phyloP scores from a whole-genome alignment of 495 filamentous ascomycete genomes.

The Penicillium waksmanii region DNA sequence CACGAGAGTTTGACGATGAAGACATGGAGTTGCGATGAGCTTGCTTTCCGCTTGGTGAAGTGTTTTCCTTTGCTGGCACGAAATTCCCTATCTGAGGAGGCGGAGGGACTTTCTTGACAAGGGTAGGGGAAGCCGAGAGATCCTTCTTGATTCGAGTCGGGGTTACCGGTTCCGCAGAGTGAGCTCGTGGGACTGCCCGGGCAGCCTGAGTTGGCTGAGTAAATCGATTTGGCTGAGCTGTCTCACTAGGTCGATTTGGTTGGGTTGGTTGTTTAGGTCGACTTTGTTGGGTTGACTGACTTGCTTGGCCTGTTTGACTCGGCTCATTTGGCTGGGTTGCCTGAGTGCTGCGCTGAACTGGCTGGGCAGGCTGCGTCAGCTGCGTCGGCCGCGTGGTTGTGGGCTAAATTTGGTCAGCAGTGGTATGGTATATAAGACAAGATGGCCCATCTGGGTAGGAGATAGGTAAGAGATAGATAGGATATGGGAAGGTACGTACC shows the following conservation, averaged over 20 bases:
- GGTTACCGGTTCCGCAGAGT: background rate
- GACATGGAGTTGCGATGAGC: background rate
- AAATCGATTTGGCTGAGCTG: background rate
- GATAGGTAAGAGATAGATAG: background rate
- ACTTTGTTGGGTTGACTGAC: background rate
- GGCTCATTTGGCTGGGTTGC: background rate
- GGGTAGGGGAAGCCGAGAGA: background rate
- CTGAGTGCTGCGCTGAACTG: background rate
- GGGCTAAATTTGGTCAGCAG: background rate
- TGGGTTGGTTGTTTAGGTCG: background rate
- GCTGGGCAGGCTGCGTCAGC: background rate
- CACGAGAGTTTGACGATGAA: background rate
- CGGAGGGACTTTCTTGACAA: background rate
- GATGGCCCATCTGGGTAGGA: background rate
- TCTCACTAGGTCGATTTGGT: background rate
- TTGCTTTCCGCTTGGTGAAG: background rate
- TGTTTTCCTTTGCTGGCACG: background rate
- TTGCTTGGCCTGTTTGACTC: background rate
- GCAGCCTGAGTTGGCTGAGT: background rate
- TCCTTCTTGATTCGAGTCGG: background rate
- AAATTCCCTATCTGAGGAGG: background rate
- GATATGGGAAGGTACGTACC: no score
- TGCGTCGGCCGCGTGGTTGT: background rate
- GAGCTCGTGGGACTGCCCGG: no score
- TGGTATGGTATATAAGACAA: background rate